Percentiles rank a stretch among this genome's conserved stretches.
phyloP scores from a whole-genome alignment of 1,139 yeast species.

The Yamadazyma jaroonii region DNA sequence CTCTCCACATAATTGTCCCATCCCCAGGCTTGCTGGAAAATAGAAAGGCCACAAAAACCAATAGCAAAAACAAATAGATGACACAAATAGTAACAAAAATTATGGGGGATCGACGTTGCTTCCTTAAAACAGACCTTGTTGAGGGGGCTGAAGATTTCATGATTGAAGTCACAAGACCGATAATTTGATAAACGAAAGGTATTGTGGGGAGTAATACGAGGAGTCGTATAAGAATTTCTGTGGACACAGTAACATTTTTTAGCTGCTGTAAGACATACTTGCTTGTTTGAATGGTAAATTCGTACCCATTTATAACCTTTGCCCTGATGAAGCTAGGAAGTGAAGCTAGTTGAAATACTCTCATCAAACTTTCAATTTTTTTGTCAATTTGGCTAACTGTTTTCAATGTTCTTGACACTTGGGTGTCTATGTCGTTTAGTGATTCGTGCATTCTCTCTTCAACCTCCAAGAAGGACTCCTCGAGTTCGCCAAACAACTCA shows the following conservation, averaged over 20 bases:
- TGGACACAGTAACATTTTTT: background rate
- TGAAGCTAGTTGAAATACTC: background rate
- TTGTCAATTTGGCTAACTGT: conserved; percentile 6
- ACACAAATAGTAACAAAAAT: no score
- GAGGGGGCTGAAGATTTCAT: background rate
- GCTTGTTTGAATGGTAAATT: no score
- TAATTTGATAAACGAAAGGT: background rate
- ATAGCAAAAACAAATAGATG: no score
- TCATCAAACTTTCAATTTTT: conserved; percentile 1
- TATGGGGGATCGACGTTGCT: no score
- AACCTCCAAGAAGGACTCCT: conserved; percentile 4
- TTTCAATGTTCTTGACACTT: conserved; percentile 3
- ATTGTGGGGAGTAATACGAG: background rate
- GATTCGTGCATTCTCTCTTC: conserved; percentile 5
- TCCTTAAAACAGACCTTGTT: background rate
- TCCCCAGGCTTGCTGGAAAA: no score
- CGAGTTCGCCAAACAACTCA: conserved; percentile 8
- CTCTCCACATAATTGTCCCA: background rate
- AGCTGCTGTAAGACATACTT: no score
- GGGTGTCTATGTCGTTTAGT: conserved; percentile 6
- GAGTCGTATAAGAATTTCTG: background rate
- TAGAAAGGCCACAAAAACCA: no score
- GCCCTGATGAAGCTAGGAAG: no score
- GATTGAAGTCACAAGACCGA: background rate
- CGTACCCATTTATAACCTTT: no score